Conservation (phyloP, 768 basidiomycete species). For the Boletus rubescentipes region DNA sequence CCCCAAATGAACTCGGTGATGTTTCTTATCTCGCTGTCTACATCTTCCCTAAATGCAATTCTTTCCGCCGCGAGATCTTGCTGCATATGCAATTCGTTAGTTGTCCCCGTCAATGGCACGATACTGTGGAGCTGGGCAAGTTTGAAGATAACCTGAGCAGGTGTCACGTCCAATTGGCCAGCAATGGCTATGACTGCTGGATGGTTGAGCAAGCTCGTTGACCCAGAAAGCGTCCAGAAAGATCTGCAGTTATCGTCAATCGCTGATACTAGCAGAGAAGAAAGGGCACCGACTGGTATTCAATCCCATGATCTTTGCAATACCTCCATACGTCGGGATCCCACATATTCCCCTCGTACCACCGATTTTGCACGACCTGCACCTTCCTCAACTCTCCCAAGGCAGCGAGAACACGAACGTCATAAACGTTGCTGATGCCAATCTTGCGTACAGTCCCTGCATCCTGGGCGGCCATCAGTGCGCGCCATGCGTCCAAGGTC, state of each 20-base stretch:
- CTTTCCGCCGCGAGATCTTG: constrained; percentile 54
- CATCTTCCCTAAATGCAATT: constrained; percentile 35
- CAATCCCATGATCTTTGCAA: constrained; percentile 60
- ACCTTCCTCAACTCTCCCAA: constrained; percentile 56
- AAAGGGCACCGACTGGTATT: constrained; percentile 60
- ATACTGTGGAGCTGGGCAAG: constrained; percentile 66
- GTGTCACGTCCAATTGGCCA: constrained; percentile 48
- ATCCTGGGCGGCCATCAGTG: constrained; percentile 60
- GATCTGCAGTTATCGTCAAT: constrained; percentile 45
- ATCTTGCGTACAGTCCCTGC: constrained; percentile 62
- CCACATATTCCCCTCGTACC: constrained; percentile 82
- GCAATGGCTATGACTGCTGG: constrained; percentile 47
- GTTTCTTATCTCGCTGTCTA: constrained; percentile 23
- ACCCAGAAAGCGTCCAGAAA: constrained; percentile 87
- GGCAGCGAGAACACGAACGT: constrained; percentile 51
- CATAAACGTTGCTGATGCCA: constrained; percentile 79
- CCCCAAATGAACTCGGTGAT: constrained; percentile 33
- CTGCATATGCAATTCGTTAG: constrained; percentile 61
- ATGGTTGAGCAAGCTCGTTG: constrained; percentile 58
- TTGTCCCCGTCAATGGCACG: constrained; percentile 76
- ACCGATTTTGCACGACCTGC: constrained; percentile 80
- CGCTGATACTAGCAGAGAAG: background rate
- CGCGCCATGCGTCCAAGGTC: constrained; percentile 70
- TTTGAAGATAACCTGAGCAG: constrained; percentile 66
- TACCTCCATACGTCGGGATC: constrained; percentile 63